A percentile compares a stretch with the other conserved stretches of the same genome.
These are phyloP conservation scores for Phytophthora pistaciae DNA, from an alignment of 352 stramenopile genomes.

Conservation along the genomic window DNA sequence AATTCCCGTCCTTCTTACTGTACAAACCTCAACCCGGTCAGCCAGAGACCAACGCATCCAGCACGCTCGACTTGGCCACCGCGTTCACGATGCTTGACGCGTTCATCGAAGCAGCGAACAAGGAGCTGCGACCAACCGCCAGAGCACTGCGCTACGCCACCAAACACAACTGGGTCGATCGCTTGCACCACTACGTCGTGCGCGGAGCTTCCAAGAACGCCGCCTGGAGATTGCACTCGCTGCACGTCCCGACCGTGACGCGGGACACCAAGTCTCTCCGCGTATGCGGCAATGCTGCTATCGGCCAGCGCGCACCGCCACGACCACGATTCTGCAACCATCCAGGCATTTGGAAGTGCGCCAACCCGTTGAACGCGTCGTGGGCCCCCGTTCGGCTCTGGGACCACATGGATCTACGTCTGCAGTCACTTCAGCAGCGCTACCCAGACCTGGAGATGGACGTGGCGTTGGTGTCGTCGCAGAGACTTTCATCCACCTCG, in stretches of 20 bases:
- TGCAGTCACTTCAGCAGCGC: slow-evolving; percentile 22
- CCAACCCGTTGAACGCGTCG: slow-evolving; percentile 26
- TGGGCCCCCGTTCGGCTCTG: slow-evolving; percentile 26
- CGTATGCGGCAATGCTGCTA: slow-evolving; percentile 9
- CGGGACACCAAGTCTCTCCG: not conserved
- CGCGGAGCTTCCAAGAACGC: slow-evolving; percentile 20
- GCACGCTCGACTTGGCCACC: slow-evolving; percentile 24
- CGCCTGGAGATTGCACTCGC: slow-evolving; percentile 33
- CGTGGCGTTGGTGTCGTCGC: slow-evolving; percentile 30
- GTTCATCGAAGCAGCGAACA: slow-evolving; percentile 24
- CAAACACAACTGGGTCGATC: slow-evolving; percentile 49
- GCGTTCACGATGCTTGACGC: slow-evolving; percentile 46
- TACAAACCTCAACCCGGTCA: slow-evolving; percentile 19
- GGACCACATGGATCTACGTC: slow-evolving; percentile 42
- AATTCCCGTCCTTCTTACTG: slow-evolving; percentile 42
- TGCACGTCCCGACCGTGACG: slow-evolving; percentile 28
- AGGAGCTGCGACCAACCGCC: not conserved
- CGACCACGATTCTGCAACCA: slow-evolving; percentile 37
- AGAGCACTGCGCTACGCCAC: slow-evolving; percentile 34
- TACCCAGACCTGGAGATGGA: slow-evolving; percentile 43
- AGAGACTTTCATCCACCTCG: slow-evolving; percentile 24
- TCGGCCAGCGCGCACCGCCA: slow-evolving; percentile 6
- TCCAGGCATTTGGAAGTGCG: slow-evolving; percentile 38
- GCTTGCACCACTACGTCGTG: slow-evolving; percentile 45
- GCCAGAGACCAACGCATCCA: slow-evolving; percentile 10